Evolutionary conservation across 148 eudicot species (phyloP), one percentile per base, ranked within the genome.

Genomic region (Cornus kousa): DNA sequence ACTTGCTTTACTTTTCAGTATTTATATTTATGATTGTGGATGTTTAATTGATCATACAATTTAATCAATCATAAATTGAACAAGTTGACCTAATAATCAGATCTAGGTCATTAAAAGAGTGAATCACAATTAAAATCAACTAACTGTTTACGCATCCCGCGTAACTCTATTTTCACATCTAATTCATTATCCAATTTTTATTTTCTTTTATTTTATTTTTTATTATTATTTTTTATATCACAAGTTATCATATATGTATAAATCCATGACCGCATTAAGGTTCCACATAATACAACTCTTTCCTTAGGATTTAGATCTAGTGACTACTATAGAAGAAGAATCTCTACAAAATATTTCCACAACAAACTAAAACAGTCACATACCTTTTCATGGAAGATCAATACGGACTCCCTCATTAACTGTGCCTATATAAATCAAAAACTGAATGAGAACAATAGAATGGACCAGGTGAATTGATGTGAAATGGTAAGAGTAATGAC

Each of bases 321-420:
- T 71, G 22, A 40, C 43, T 28, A 20, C 0, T 55, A 71, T 7
- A 9, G 20, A 4, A 70, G 9, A 23, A 3, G 57, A 46, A 67
- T 24, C 13, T 14, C 55, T 0, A 23, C 13, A 75, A 28, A 24
- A 3, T 16, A 37, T 10, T 23, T 62, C 23, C 13, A 40, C 43
- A 24, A 60, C 43, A 76, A 79, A 40, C 2, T 24, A 24, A 50
- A 53, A 2, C 37, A 53, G 20, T 48, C 13, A 8, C 22, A 24
- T 77, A 77, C 79, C 79, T 77, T 55, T 68, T 77, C 72, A 32
- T 46, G 70, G 53, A 77, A 66, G 31, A 64, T 24, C 16, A 19
- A 31, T 77, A 77, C 32, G n/a, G 79, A 66, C 79, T 37, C 55
- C 67, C 59, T 19, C 74, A 78, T 35, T 35, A 78, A 65, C 39